Evolutionary conservation across 495 filamentous ascomycete species (phyloP).

Genomic region (Neurospora sp.): DNA sequence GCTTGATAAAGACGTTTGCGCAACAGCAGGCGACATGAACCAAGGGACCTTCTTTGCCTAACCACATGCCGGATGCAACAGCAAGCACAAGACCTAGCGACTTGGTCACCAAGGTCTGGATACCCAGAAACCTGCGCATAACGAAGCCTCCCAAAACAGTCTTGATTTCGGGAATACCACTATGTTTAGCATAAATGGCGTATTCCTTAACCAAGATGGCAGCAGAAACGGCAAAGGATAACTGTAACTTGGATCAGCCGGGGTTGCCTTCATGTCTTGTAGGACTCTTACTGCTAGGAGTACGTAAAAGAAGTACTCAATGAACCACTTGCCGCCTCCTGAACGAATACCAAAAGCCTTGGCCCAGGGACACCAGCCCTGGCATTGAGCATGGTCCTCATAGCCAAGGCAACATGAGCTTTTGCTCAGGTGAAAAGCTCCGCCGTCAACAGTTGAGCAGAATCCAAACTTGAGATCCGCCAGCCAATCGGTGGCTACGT

Average conservation of each 20-base stretch:
- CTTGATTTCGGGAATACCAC: slow-evolving; percentile 97
- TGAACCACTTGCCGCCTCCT: slow-evolving; percentile 58
- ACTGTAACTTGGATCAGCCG: slow-evolving; percentile 29
- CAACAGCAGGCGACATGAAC: slow-evolving; percentile 98
- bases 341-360: slow-evolving; percentile 56
- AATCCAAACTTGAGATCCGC: slow-evolving; percentile 90
- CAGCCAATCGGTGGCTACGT: slow-evolving; percentile 89
- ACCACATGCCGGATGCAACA: slow-evolving; percentile 91
- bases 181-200: slow-evolving; percentile 84
- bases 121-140: slow-evolving; percentile 80
- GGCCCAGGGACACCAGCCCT: slow-evolving; percentile 81
- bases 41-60: slow-evolving; percentile 95
- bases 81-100: slow-evolving; percentile 85
- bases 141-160: slow-evolving; percentile 92
- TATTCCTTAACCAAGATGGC: slow-evolving; percentile 73
- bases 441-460: slow-evolving; percentile 68
- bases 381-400: slow-evolving; percentile 65
- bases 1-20: slow-evolving; percentile 89
- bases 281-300: slow-evolving; percentile 52
- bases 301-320: slow-evolving; percentile 81
- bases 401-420: slow-evolving; percentile 90
- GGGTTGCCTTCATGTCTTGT: not conserved
- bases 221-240: slow-evolving; percentile 71
- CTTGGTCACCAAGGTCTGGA: slow-evolving; percentile 90
- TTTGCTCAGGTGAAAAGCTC: slow-evolving; percentile 80